Base-by-base conservation (phyloP, 495 filamentous ascomycete species). In the Cercophora samala region DNA sequence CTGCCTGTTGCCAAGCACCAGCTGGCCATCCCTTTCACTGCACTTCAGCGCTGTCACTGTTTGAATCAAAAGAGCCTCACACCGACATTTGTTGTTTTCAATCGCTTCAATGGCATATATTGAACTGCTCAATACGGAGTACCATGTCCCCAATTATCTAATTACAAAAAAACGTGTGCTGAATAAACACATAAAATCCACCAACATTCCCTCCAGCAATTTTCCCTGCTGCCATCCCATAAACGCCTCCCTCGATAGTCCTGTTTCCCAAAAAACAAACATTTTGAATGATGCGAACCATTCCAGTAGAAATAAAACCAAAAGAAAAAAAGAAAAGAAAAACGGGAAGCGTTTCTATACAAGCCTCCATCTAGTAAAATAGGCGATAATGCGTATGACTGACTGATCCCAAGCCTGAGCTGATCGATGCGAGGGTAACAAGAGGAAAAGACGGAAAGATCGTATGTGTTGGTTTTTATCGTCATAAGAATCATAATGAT, bases 401-500 rank as follows among this genome's bases (percentile, higher is more conserved):
- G 26, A 62, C 32, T 62, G n/a, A 19, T n/a, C 60, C 26, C 26
- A 42, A 62, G 26, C 60, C 60, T 29, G 60, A 46, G 26, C 18
- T 62, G 37, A 46, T 46, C 15, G 26, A 37, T 62, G 25, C 42
- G 55, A 42, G 17, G 53, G 59, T 46, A 32, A 64, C 65, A 21
- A 58, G 19, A 62, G 65, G 64, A 65, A 58, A 67, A 70, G 51
- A 65, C 4, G 19, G 23, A 66, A 59, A n/a, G 58, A 68, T 65
- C 19, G 61, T 66, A 46, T 32, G 65, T 66, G 51, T 67, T 46
- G n/a, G 42, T 24, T 62, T 54, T 65, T 64, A 52, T 72, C 66
- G 64, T 75, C 68, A 69, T 71, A 61, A 66, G 58, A 42, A 62
- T 76, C 75, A 77, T 74, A 79, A 73, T 42, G 77, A 79, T 15